Conservation (phyloP, 352 stramenopile genomes). For the Phytophthora citricola region DNA sequence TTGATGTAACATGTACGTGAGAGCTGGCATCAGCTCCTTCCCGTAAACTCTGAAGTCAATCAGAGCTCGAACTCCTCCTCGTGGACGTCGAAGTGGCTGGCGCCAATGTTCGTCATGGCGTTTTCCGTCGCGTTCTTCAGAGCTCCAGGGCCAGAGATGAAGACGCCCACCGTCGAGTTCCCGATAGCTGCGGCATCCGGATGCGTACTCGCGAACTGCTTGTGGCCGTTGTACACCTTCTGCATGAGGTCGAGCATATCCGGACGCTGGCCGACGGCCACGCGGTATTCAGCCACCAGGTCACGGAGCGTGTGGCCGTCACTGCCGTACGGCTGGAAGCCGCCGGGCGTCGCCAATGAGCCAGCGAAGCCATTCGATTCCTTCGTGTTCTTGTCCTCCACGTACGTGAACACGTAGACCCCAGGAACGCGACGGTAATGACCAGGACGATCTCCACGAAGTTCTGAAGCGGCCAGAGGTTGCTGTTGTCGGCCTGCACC, state of each 20-base stretch:
- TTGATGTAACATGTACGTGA: too few species aligned
- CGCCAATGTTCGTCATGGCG: slow-evolving; percentile 21
- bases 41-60: not conserved
- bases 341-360: slow-evolving; percentile 12
- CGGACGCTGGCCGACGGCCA: slow-evolving; percentile 31
- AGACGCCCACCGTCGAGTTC: slow-evolving; percentile 35
- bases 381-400: slow-evolving; percentile 17
- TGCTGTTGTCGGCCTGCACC: slow-evolving; percentile 29
- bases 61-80: slow-evolving; percentile 37
- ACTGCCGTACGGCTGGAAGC: slow-evolving; percentile 16
- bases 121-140: slow-evolving; percentile 34
- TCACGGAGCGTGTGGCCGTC: slow-evolving; percentile 27
- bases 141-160: slow-evolving; percentile 40
- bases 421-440: slow-evolving; percentile 11
- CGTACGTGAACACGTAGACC: slow-evolving; percentile 21
- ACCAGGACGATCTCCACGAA: slow-evolving; percentile 43
- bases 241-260: slow-evolving; percentile 39
- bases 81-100: slow-evolving; percentile 28
- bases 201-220: slow-evolving; percentile 16
- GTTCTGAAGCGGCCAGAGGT: slow-evolving; percentile 56
- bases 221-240: slow-evolving; percentile 32
- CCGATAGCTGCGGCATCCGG: not conserved
- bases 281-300: slow-evolving; percentile 24
- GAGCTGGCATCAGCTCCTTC: too few species aligned
- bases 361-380: slow-evolving; percentile 2